phyloP scores from a whole-genome alignment of 1,284 basidiomycete genomes.

The Naganishia liquefaciens region DNA sequence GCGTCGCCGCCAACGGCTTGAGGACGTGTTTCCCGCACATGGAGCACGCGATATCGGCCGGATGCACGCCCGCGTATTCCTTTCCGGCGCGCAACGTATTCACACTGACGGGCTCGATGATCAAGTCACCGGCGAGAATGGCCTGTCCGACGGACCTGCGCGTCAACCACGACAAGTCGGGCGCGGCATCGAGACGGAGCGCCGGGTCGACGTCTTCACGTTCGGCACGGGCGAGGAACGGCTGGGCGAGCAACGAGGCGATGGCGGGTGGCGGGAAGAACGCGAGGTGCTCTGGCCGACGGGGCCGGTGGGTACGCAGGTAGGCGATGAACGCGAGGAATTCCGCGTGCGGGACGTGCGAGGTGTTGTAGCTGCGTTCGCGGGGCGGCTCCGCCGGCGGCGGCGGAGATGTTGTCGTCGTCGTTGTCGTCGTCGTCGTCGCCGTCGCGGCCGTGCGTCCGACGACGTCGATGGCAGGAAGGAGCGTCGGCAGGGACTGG shows the following conservation, averaged over 20 bases:
- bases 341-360: slow-evolving; percentile 79
- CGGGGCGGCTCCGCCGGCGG: background rate
- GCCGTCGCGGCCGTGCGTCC: too few species aligned
- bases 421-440: too few species aligned
- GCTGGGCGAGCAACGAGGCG: slow-evolving; percentile 70
- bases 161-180: slow-evolving; percentile 89
- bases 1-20: slow-evolving; percentile 37
- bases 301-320: slow-evolving; percentile 69
- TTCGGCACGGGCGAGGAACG: slow-evolving; percentile 78
- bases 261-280: slow-evolving; percentile 57
- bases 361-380: slow-evolving; percentile 60
- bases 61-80: slow-evolving; percentile 35
- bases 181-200: slow-evolving; percentile 86
- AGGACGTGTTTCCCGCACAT: slow-evolving; percentile 66
- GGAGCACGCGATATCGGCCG: slow-evolving; percentile 60
- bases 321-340: slow-evolving; percentile 80
- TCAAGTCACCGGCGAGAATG: slow-evolving; percentile 82
- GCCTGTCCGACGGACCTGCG: slow-evolving; percentile 82
- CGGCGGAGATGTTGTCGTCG: too few species aligned
- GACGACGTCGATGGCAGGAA: slow-evolving; percentile 27
- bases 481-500: slow-evolving; percentile 60
- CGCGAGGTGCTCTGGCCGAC: slow-evolving; percentile 42
- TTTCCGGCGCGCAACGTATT: slow-evolving; percentile 38
- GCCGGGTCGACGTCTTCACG: slow-evolving; percentile 93
- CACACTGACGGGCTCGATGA: slow-evolving; percentile 74